Conservation (phyloP, 306 rosid species). For the Carpinus fangiana region DNA sequence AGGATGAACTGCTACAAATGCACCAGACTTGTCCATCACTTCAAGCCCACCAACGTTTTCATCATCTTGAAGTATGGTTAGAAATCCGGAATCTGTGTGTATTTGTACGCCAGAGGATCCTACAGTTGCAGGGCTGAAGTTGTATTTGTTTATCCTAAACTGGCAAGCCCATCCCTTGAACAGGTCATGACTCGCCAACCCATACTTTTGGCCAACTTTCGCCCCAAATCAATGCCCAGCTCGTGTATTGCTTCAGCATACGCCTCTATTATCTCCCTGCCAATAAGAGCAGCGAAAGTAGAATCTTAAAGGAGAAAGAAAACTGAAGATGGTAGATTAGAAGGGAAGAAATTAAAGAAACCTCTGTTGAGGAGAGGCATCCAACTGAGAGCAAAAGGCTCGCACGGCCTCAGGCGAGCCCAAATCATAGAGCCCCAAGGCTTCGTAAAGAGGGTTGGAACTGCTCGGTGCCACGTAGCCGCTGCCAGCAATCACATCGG, state of each 20-base stretch:
- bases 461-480: slow-evolving; percentile 50
- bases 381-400: slow-evolving; percentile 46
- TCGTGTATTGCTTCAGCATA: slow-evolving; percentile 47
- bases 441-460: slow-evolving; percentile 49
- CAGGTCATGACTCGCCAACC: slow-evolving; percentile 26
- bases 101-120: slow-evolving; percentile 50
- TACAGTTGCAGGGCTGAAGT: slow-evolving; percentile 44
- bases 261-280: slow-evolving; percentile 29
- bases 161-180: slow-evolving; percentile 50
- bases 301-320: neutral
- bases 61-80: slow-evolving; percentile 69
- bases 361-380: slow-evolving; percentile 48
- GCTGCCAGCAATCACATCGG: slow-evolving; percentile 40
- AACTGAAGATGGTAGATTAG: neutral
- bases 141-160: slow-evolving; percentile 64
- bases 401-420: slow-evolving; percentile 41
- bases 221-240: slow-evolving; percentile 33
- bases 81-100: slow-evolving; percentile 57
- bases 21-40: slow-evolving; percentile 42
- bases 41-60: slow-evolving; percentile 67
- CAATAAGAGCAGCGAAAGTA: neutral
- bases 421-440: slow-evolving; percentile 50
- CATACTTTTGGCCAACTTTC: slow-evolving; percentile 46
- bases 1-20: slow-evolving; percentile 45
- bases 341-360: neutral